phyloP scores from a whole-genome alignment of 192 early-diverging fungal genomes.

The Coemansia sp. region DNA sequence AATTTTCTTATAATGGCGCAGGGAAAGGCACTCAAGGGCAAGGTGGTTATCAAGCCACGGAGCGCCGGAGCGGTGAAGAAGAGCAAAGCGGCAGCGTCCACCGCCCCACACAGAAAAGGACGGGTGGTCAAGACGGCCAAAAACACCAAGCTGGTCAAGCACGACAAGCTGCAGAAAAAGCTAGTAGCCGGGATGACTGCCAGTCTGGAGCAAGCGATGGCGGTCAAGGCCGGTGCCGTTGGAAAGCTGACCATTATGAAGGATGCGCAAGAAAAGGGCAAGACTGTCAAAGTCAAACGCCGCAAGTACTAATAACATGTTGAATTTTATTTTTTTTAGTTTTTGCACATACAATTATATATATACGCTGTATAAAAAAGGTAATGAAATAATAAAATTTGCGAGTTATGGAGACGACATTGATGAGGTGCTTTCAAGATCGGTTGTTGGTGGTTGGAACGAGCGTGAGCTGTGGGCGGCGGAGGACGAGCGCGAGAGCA shows the following conservation, averaged over 20 bases:
- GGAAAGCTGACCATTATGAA: conserved; percentile 77
- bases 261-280: conserved; percentile 56
- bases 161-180: conserved; percentile 44
- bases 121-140: conserved; percentile 47
- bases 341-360: too few species aligned
- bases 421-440: conserved; percentile 9
- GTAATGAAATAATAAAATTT: neutral
- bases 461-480: conserved; percentile 45
- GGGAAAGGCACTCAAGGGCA: conserved; percentile 40
- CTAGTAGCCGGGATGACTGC: conserved; percentile 42
- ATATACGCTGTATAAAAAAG: too few species aligned
- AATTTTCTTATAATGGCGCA: conserved; percentile 29
- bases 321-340: too few species aligned
- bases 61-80: conserved; percentile 2
- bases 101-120: conserved; percentile 29
- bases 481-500: conserved; percentile 28
- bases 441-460: conserved; percentile 9
- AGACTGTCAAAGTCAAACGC: conserved; percentile 49
- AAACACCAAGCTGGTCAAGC: conserved; percentile 25
- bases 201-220: conserved; percentile 59
- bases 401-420: conserved; percentile 6
- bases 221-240: conserved; percentile 65
- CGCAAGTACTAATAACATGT: conserved; percentile 42
- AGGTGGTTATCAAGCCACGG: conserved; percentile 26
- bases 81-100: conserved; percentile 1